Conservation (phyloP, 75 land plant species). For the Chamaecyparis obtusa region DNA sequence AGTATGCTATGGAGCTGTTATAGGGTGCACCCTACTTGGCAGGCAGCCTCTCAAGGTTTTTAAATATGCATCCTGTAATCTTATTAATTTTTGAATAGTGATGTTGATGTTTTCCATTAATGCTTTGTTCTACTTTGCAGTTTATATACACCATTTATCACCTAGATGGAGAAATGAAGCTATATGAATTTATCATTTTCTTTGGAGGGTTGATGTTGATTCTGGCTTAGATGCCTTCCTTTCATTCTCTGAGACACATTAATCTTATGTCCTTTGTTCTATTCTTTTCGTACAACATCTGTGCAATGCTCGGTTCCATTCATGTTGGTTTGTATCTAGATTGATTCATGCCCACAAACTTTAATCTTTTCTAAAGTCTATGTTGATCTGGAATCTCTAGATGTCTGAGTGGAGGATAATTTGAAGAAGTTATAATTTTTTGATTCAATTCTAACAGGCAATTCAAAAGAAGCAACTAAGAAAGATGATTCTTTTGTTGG, state of each 20-base stretch:
- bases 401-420: not conserved
- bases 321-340: constrained; percentile 53
- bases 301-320: constrained; percentile 68
- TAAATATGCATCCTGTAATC: too few relatives aligned
- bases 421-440: not conserved
- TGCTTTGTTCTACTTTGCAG: too few relatives aligned
- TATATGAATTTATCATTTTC: constrained; percentile 58
- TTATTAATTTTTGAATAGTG: too few relatives aligned
- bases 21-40: too few relatives aligned
- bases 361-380: not conserved
- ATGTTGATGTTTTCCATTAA: too few relatives aligned
- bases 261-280: constrained; percentile 62
- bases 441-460: too few relatives aligned
- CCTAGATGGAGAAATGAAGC: too few relatives aligned
- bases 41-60: too few relatives aligned
- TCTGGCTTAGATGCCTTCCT: constrained; percentile 88
- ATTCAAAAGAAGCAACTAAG: constrained; percentile 36
- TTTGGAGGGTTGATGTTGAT: constrained; percentile 64
- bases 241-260: too few relatives aligned
- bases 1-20: too few relatives aligned
- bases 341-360: too few relatives aligned
- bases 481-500: constrained; percentile 60
- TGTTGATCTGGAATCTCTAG: not conserved
- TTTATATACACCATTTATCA: too few relatives aligned
- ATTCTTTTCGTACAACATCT: constrained; percentile 62